Percentiles rank a stretch among this genome's conserved stretches.
Evolutionary conservation across 106 monocot genomes (phyloP).

Genomic region (Agapanthus africanus): DNA sequence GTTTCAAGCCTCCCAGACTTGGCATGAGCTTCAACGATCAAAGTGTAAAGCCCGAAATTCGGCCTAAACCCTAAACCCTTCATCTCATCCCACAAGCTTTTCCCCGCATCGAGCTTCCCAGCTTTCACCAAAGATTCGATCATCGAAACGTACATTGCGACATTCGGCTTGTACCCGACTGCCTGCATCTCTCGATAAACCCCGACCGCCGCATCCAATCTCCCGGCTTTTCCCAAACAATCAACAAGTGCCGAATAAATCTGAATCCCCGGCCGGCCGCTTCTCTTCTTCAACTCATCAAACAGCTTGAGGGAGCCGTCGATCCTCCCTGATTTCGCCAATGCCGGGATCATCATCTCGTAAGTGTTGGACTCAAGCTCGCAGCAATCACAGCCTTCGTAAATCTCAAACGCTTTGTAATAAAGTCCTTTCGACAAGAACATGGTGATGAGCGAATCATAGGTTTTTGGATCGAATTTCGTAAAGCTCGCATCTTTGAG

Average conservation of each 20-base stretch:
- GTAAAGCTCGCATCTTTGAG: slow-evolving; percentile 31
- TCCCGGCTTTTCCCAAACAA: slow-evolving; percentile 74
- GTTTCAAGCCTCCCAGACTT: slow-evolving; percentile 62
- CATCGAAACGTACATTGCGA: slow-evolving; percentile 47
- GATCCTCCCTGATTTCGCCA: slow-evolving; percentile 77
- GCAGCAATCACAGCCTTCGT: slow-evolving; percentile 16
- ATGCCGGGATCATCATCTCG: slow-evolving; percentile 67
- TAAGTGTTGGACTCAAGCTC: slow-evolving; percentile 53
- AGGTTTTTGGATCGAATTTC: slow-evolving; percentile 31
- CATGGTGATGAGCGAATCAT: slow-evolving; percentile 64
- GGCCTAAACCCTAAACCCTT: slow-evolving; percentile 57
- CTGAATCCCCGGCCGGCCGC: slow-evolving; percentile 24
- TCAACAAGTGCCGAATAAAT: slow-evolving; percentile 67
- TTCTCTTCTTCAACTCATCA: slow-evolving; percentile 32
- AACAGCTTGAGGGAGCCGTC: slow-evolving; percentile 73
- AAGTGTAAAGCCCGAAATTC: slow-evolving; percentile 75
- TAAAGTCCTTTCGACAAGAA: slow-evolving; percentile 63
- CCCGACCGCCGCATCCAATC: slow-evolving; percentile 64
- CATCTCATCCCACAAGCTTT: slow-evolving; percentile 83
- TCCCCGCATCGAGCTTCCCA: slow-evolving; percentile 76
- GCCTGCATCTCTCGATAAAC: slow-evolving; percentile 71
- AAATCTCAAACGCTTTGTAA: slow-evolving; percentile 91
- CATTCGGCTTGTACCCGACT: slow-evolving; percentile 40
- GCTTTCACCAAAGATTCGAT: slow-evolving; percentile 77
- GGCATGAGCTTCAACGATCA: slow-evolving; percentile 86